These are phyloP conservation scores for Apiotrichum gracile DNA, from an alignment of 1,284 basidiomycete species.

Conservation along the genomic window DNA sequence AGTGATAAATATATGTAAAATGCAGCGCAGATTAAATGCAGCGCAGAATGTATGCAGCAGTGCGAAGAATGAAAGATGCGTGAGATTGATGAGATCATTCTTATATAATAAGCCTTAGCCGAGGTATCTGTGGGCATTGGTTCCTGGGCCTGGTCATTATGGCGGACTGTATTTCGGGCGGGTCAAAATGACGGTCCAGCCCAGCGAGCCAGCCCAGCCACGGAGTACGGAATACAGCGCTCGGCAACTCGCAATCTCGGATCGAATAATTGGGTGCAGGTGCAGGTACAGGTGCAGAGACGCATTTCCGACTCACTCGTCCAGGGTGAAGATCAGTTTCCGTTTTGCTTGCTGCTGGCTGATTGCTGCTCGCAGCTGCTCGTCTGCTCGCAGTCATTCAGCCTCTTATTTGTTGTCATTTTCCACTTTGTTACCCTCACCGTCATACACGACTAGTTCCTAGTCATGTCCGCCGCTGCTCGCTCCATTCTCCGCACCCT, in stretches of 20 bases:
- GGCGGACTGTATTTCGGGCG: no score
- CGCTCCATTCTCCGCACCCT: conserved; percentile 14
- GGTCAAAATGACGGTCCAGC: no score
- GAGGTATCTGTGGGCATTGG: no score
- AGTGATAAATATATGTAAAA: neutral
- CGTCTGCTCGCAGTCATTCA: neutral
- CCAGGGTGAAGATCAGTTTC: no score
- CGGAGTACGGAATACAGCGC: no score
- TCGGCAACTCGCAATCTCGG: conserved; percentile 3
- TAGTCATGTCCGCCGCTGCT: conserved; percentile 17
- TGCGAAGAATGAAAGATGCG: no score
- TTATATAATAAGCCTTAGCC: no score
- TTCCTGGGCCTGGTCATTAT: no score
- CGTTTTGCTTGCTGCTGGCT: neutral
- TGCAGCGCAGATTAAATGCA: neutral
- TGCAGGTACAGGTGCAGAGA: neutral
- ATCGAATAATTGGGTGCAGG: no score
- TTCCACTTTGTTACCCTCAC: neutral
- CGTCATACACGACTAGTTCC: neutral
- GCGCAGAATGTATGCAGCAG: neutral
- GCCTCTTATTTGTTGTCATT: neutral
- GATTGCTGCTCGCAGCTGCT: neutral
- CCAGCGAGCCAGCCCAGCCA: no score
- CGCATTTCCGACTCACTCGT: neutral
- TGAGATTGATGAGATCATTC: no score